Base-by-base conservation (phyloP, 768 basidiomycete genomes). In the Amanita rimosa region DNA sequence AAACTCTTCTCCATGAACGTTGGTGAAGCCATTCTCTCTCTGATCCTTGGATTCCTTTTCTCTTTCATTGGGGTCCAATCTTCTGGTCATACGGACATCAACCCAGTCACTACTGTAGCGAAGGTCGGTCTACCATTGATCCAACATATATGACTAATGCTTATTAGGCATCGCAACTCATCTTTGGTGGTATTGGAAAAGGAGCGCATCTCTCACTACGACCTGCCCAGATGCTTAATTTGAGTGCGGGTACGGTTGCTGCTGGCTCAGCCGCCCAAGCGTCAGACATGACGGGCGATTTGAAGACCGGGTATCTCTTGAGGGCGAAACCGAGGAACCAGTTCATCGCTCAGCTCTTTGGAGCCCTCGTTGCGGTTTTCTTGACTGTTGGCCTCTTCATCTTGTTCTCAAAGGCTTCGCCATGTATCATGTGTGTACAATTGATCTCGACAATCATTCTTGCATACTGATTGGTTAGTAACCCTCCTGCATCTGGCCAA, bases 301-400 rank as follows among this genome's bases (percentile, higher is more conserved):
- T 83, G 55, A 81, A 83, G 64, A 78, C 82, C n/a, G 78, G 78
- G 52, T 81, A 81, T 59, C 75, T 83, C 50, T 70, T 82, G 21
- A 68, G 81, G 44, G 74, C 79, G 10, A 81, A 79, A 55, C 81
- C 81, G 34, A 70, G 63, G 48, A 76, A 77, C 60, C 76, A 82
- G 63, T 82, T 82, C 57, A 65, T 76, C 52, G 78, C 75, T 21
- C 79, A 80, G 61, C 63, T 80, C 3, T 68, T 65, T 52, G 80
- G 81, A 45, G 67, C 79, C 17, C 65, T 78, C 48, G 75, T 81
- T 42, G 72, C 81, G 17, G 66, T 80, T 29, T 81, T 83, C 69
- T 64, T 82, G 60, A 70, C 68, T 48, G 67, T 69, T 4, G 79
- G 79, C 13, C 60, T 81, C 50, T 80, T 77, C 57, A 66, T 82